Evolutionary conservation across 768 basidiomycete genomes (phyloP), one percentile per base, ranked within the genome.

Genomic region (Suillus paluster): DNA sequence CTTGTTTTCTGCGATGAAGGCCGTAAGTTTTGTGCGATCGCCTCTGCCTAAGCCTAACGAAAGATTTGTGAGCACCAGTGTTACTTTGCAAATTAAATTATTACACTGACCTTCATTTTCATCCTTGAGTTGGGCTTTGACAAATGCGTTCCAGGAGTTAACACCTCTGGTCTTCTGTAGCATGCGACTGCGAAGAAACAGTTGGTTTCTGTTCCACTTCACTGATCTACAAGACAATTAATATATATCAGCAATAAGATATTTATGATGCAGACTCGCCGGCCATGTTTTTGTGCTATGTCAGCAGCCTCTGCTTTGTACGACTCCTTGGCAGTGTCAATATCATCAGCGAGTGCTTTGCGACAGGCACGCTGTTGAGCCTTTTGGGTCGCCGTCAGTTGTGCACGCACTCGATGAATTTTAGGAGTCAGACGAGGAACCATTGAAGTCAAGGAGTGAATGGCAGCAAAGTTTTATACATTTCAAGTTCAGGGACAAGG

Each of bases 131-230:
- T 11, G 10, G 23, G 45, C 45, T 46, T 46, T 46, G 23, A 46
- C 45, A 54, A 54, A 54, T 54, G 52, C 27, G 11, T 54, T 54
- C 52, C 52, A 54, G 52, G 38, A 33, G 14, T 54, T 54, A 55
- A 55, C 54, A 21, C 34, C 7, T 23, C 54, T 36, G 21, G 4
- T 55, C 17, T 12, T 25, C 39, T 55, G 54, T 17, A 36, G 54
- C 19, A 55, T 36, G 10, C 4, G 19, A 19, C 25, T 55, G 8
- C 6, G 25, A 33, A 55, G 39, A 55, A 55, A 55, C 21, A 55
- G 10, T 55, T 55, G 54, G 54, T 12, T 55, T 34, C 39, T 55
- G 15, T 33, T 55, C 54, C 54, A 55, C 17, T 55, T 55, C 3
- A 55, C 8, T 23, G 54, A 55, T 21, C 54, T 55, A 41, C 19